Evolutionary conservation across 1,284 basidiomycete genomes (phyloP).

Genomic region (Ganoderma meredithae): DNA sequence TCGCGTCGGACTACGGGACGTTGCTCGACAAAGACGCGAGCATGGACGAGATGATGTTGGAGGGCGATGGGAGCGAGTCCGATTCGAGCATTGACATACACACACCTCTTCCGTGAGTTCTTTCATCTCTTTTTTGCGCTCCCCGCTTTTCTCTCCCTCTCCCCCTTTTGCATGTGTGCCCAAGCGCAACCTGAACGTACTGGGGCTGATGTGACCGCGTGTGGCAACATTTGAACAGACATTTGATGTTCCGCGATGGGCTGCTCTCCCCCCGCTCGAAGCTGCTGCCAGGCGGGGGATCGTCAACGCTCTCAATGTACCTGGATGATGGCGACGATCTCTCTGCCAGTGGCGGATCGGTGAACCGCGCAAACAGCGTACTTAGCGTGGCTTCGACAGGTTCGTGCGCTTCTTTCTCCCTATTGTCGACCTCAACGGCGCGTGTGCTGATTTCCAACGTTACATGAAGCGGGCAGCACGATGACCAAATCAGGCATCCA

Average conservation of each 20-base stretch:
- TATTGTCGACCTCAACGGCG: background rate
- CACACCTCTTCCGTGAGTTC: slow-evolving; percentile 78
- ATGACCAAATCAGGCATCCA: slow-evolving; percentile 62
- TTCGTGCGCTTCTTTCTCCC: slow-evolving; percentile 16
- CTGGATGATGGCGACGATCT: slow-evolving; percentile 28
- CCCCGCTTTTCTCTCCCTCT: background rate
- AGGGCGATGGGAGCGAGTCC: slow-evolving; percentile 54
- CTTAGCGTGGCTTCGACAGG: slow-evolving; percentile 40
- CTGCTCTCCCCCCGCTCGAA: slow-evolving; percentile 79
- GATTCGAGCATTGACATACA: slow-evolving; percentile 81
- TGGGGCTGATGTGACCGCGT: background rate
- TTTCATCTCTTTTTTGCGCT: background rate
- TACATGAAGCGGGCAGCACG: slow-evolving; percentile 43
- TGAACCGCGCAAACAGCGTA: slow-evolving; percentile 36
- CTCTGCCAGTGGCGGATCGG: background rate
- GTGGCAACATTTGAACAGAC: slow-evolving; percentile 48
- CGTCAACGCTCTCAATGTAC: slow-evolving; percentile 30
- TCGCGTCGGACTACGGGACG: slow-evolving; percentile 34
- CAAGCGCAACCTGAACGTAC: too few relatives aligned
- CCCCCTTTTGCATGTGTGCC: background rate
- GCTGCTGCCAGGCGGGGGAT: slow-evolving; percentile 49
- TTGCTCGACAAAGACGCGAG: slow-evolving; percentile 36
- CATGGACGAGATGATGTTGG: slow-evolving; percentile 40
- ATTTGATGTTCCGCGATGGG: slow-evolving; percentile 78
- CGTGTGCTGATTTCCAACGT: background rate